Conservation (phyloP, 768 basidiomycete genomes). For the Trametes coccinea region DNA sequence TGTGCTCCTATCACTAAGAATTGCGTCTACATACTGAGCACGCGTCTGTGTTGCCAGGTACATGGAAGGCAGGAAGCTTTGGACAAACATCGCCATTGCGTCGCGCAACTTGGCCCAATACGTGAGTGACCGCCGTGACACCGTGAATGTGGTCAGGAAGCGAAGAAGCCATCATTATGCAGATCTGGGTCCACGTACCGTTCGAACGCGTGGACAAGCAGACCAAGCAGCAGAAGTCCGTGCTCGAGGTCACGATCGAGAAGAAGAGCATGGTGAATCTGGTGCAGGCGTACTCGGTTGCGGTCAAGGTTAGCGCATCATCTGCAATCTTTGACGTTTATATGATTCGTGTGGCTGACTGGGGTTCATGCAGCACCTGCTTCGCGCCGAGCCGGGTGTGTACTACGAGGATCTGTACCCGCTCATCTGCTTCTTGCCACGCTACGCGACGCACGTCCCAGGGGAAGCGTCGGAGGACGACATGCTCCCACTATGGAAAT, state of each 20-base stretch:
- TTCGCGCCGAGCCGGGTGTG: slow-evolving; percentile 67
- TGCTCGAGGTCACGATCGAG: slow-evolving; percentile 58
- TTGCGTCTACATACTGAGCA: no score
- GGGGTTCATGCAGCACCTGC: slow-evolving; percentile 43
- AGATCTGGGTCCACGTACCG: slow-evolving; percentile 62
- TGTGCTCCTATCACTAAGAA: no score
- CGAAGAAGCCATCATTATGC: neutral
- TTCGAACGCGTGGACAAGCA: slow-evolving; percentile 41
- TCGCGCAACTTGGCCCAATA: slow-evolving; percentile 60
- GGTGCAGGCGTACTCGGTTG: slow-evolving; percentile 67
- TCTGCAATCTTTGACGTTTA: neutral
- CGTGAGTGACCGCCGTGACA: slow-evolving; percentile 37
- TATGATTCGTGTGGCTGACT: neutral
- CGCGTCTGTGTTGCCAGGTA: slow-evolving; percentile 36
- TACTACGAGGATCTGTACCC: slow-evolving; percentile 77
- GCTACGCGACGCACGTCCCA: slow-evolving; percentile 42
- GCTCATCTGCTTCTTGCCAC: slow-evolving; percentile 66
- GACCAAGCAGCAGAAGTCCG: slow-evolving; percentile 32
- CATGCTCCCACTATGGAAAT: slow-evolving; percentile 59
- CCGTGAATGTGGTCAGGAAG: neutral
- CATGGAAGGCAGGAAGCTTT: slow-evolving; percentile 70
- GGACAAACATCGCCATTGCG: slow-evolving; percentile 59
- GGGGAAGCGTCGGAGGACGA: slow-evolving; percentile 36
- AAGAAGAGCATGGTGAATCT: slow-evolving; percentile 77
- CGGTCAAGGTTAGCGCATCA: slow-evolving; percentile 52